Conservation (phyloP, 352 stramenopile genomes). For the Globisporangium carolinianum region DNA sequence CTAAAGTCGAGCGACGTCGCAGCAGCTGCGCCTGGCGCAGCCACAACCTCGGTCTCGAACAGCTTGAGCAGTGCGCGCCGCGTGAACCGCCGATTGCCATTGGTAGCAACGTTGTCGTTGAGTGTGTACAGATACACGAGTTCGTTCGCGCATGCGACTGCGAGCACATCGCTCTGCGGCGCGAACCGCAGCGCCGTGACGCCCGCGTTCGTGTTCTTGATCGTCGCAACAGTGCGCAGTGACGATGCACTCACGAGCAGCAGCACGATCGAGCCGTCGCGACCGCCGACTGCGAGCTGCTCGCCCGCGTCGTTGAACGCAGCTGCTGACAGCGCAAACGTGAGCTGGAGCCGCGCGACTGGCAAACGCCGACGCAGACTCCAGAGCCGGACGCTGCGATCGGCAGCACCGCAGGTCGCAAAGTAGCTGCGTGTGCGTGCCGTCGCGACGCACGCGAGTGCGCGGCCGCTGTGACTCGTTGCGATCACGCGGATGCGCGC, state of each 20-base stretch:
- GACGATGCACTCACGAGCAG: slow-evolving; percentile 12
- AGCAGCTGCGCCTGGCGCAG: background rate
- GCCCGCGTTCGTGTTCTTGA: slow-evolving; percentile 53
- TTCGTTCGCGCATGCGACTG: slow-evolving; percentile 48
- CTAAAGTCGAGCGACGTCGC: slow-evolving; percentile 59
- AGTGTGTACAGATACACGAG: slow-evolving; percentile 70
- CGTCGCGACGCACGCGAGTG: slow-evolving; percentile 17
- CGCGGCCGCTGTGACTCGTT: slow-evolving; percentile 30
- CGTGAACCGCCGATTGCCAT: slow-evolving; percentile 16
- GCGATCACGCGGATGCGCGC: slow-evolving; percentile 28
- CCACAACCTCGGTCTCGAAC: slow-evolving; percentile 15
- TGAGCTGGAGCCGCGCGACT: slow-evolving; percentile 18
- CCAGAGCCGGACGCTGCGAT: slow-evolving; percentile 46
- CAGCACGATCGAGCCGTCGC: slow-evolving; percentile 51
- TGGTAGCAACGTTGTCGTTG: slow-evolving; percentile 12
- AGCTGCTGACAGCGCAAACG: slow-evolving; percentile 18
- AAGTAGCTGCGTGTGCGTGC: slow-evolving; percentile 35
- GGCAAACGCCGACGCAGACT: slow-evolving; percentile 38
- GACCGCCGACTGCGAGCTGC: slow-evolving; percentile 40
- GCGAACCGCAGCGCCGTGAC: slow-evolving; percentile 43
- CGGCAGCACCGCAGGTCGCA: slow-evolving; percentile 34
- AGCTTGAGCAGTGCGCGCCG: slow-evolving; percentile 56
- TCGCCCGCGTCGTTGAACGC: slow-evolving; percentile 47
- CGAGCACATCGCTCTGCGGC: slow-evolving; percentile 33
- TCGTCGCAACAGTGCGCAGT: slow-evolving; percentile 29